Percentiles rank a stretch among this genome's conserved stretches.
Conservation (phyloP, 2,329 filamentous ascomycete genomes). For the Alternaria longipes region DNA sequence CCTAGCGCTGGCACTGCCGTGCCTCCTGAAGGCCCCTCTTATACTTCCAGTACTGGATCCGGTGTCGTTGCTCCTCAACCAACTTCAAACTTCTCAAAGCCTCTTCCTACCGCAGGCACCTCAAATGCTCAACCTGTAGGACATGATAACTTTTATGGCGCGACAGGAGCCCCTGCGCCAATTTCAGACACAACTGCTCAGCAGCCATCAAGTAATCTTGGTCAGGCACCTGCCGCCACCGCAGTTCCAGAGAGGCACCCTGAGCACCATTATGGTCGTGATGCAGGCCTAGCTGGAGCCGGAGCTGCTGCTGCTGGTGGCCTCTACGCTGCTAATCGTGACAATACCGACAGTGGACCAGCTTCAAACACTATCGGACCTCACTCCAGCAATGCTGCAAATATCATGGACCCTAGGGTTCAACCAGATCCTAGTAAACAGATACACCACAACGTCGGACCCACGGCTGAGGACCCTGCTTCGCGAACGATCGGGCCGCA, state of each 20-base stretch:
- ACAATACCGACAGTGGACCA: slow-evolving; percentile 32
- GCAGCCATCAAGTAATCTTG: not conserved
- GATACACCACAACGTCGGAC: slow-evolving; percentile 31
- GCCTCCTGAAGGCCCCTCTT: slow-evolving; percentile 1
- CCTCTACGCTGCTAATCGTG: slow-evolving; percentile 26
- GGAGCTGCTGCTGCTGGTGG: slow-evolving; percentile 28
- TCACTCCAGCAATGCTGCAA: slow-evolving; percentile 45
- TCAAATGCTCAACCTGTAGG: slow-evolving; percentile 3
- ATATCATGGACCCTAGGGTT: slow-evolving; percentile 47
- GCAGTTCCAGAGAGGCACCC: slow-evolving; percentile 7
- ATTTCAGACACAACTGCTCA: slow-evolving; percentile 4
- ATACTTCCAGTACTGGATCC: not conserved
- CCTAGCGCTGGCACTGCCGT: slow-evolving; percentile 11
- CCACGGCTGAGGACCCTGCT: slow-evolving; percentile 36
- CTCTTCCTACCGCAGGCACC: slow-evolving; percentile 6
- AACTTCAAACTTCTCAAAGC: slow-evolving; percentile 9
- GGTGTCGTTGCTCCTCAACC: slow-evolving; percentile 4
- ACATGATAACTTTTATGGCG: slow-evolving; percentile 17
- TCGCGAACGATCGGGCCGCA: slow-evolving; percentile 43
- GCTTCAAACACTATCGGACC: slow-evolving; percentile 40
- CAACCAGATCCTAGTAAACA: slow-evolving; percentile 32
- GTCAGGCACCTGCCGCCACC: not conserved
- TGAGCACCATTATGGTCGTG: slow-evolving; percentile 38
- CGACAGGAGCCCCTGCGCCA: slow-evolving; percentile 20
- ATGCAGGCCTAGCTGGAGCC: slow-evolving; percentile 31